phyloP scores from a whole-genome alignment of 257 asterid genomes.

The Solanum bulbocastanum region DNA sequence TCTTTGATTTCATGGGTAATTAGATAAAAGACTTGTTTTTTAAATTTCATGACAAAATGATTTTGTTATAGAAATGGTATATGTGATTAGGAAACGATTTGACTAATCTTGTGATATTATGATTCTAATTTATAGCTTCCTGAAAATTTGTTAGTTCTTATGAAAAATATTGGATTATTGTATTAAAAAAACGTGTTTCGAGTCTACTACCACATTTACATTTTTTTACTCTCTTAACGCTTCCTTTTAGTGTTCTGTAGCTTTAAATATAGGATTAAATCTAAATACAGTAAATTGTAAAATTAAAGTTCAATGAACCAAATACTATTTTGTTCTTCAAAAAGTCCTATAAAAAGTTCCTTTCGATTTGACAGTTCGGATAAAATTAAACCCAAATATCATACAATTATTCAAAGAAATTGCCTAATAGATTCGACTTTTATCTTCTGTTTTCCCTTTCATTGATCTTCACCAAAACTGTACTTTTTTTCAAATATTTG shows the following conservation, averaged over 20 bases:
- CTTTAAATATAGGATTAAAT: not conserved
- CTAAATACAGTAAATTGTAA: not conserved
- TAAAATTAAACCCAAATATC: not conserved
- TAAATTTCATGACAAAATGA: not conserved
- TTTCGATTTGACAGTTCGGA: not conserved
- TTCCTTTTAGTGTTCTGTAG: not conserved
- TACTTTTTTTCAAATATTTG: not conserved
- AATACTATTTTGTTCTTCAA: not conserved
- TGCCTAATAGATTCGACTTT: not conserved
- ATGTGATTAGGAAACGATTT: not conserved
- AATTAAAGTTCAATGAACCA: not conserved
- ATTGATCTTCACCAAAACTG: not conserved
- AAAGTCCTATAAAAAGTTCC: not conserved
- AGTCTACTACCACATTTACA: not conserved
- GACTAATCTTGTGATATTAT: not conserved
- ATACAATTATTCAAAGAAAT: not conserved
- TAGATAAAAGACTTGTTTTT: not conserved
- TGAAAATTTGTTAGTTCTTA: not conserved
- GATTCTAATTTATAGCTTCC: not conserved
- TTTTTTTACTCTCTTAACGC: not conserved
- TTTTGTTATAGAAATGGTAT: not conserved
- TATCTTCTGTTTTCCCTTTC: not conserved
- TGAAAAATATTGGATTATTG: not conserved
- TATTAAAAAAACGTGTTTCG: not conserved
- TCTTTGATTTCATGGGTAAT: not conserved